Base-by-base conservation (phyloP, 352 stramenopile genomes). In the Globisporangium carolinianum region DNA sequence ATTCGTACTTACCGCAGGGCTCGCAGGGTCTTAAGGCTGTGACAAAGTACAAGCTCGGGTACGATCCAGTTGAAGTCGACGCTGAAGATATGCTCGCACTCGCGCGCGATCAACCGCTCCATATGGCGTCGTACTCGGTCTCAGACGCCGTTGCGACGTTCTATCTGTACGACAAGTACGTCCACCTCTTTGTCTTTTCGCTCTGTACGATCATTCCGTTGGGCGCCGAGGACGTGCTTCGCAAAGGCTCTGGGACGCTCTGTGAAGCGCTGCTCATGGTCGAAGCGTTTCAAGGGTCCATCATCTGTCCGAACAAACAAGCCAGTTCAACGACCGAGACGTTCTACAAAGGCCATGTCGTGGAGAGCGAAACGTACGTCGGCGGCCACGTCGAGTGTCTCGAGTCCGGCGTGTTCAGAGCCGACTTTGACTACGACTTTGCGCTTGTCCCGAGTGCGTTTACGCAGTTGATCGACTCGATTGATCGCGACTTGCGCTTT, bases 61-160 rank as follows among this genome's bases (percentile, higher is more conserved):
- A 99, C 63, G 96, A 99, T 70, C 97, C 96, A 0, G 96, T 99
- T 6, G 84, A 97, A 64, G 96, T 99, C 6, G 96, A 99, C 65
- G 95, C 97, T 0, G 97, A 99, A 85, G 97, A 99, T 69, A 99
- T 99, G 97, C 68, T 99, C 24, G 73, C 81, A 3, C 88, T 98
- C 57, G 97, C 97, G 4, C 82, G 85, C 46, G 94, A 98, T 67
- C 71, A 97, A 48, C 97, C 97, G 9, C 73, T 94, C 18, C 91
- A 98, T 60, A 99, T 99, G 97, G 97, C 97, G 1, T 97, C 91
- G 18, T 99, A 99, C 76, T 99, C 95, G 15, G 97, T 99, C n/a
- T 99, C 96, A 15, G 97, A 99, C 79, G 97, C 97, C n/a, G 96
- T 99, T 10, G 97, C 97, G 1, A 99, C 97, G 0, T 99, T 98